Evolutionary conservation across 768 basidiomycete species (phyloP).

Genomic region (Panaeolus papilionaceus): DNA sequence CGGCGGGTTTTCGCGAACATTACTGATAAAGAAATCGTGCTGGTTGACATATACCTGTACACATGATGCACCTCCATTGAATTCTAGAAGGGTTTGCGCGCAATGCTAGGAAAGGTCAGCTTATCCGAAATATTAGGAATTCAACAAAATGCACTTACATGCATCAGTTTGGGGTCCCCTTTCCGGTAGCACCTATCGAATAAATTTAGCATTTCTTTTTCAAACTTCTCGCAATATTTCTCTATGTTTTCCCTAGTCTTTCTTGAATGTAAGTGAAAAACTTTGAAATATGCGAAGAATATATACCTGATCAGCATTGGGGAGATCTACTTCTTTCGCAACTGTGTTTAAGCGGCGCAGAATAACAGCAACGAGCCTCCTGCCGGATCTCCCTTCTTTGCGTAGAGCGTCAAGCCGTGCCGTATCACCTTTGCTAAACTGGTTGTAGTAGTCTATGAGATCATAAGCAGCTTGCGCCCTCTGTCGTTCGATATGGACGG

Average conservation of each 20-base stretch:
- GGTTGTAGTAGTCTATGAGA: conserved; percentile 92
- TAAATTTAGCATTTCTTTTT: conserved; percentile 96
- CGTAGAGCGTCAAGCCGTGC: conserved; percentile 74
- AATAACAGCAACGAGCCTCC: conserved; percentile 87
- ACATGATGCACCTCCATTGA: conserved; percentile 96
- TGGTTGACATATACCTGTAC: conserved; percentile 99
- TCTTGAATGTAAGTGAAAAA: conserved; percentile 10
- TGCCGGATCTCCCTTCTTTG: conserved; percentile 89
- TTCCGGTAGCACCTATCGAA: conserved; percentile 97
- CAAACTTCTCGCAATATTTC: conserved; percentile 97
- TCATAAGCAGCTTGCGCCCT: conserved; percentile 95
- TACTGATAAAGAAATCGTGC: conserved; percentile 99
- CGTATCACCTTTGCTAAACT: conserved; percentile 85
- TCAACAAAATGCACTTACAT: conserved; percentile 53
- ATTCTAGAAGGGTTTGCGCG: conserved; percentile 94
- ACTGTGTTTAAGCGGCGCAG: conserved; percentile 85
- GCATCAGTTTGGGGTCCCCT: conserved; percentile 99
- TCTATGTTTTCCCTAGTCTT: conserved; percentile 93
- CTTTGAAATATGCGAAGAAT: conserved; percentile 17
- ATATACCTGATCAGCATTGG: conserved; percentile 77
- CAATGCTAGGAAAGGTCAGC: conserved; percentile 73
- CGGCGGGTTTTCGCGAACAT: conserved; percentile 70
- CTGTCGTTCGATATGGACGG: conserved; percentile 89
- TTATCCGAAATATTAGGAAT: not conserved
- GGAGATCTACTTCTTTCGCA: conserved; percentile 92